Evolutionary conservation across 257 asterid genomes (phyloP), one percentile per base, ranked within the genome.

Genomic region (Thymus quinquecostatus): DNA sequence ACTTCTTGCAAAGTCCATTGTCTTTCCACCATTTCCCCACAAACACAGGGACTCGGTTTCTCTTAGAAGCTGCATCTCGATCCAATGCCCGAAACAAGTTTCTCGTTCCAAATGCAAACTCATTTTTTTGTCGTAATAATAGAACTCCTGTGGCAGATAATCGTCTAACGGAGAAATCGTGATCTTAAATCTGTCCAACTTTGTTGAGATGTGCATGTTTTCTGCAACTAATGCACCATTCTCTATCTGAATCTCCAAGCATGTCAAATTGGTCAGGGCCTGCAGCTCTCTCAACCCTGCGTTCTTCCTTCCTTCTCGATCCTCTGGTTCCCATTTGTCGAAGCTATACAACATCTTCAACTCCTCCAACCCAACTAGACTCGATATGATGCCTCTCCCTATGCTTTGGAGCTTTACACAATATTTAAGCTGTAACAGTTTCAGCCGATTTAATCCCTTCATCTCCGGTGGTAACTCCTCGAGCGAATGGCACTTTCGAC

Each of bases 281-380:
- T 54, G 32, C 38, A 29, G 40, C 38, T 55, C 38, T 55, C n/a
- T 55, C 0, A 56, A 1, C n/a, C 14, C 8, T 4, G 41, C 40
- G 14, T 56, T 56, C 40, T 4, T 1, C 30, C 14, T 29, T 8
- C 4, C 14, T 28, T 9, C 3, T 28, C n/a, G 9, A 10, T 56
- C 21, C 0, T 10, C 8, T 9, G 14, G 40, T 56, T 56, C 67
- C 67, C 67, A 61, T 6, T 8, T 14, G 1, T 6, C 1, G 2
- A 60, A 60, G 65, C 65, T 60, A 0, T 3, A 7, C 1, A 5
- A 1, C 28, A 60, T 12, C 33, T 14, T 61, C 67, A 61, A 61
- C 50, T 61, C 67, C 33, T 61, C 67, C 67, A 61, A 14, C 48
- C n/a, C 30, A 8, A 61, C 50, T 41, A 61, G 32, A 7, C 67